A percentile compares a stretch with the other conserved stretches of the same genome.
phyloP scores from a whole-genome alignment of 768 basidiomycete species.

The Hypholoma fasciculare region DNA sequence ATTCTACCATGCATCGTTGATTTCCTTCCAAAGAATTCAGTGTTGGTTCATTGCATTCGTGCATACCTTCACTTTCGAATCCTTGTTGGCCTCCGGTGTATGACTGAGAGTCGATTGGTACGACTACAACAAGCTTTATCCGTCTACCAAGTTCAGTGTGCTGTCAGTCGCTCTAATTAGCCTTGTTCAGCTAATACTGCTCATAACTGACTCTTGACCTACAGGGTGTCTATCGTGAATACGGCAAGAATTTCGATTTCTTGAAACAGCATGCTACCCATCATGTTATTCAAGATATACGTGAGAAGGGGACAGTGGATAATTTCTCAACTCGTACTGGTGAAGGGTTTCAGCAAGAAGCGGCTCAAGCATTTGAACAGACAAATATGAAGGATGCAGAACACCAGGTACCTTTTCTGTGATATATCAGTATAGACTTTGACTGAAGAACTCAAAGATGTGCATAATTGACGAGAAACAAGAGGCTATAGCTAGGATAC shows the following conservation, averaged over 20 bases:
- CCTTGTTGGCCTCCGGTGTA: constrained; percentile 25
- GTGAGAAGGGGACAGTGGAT: not conserved
- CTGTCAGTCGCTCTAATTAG: constrained; percentile 2
- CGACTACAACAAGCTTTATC: constrained; percentile 12
- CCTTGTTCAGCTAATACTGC: not conserved
- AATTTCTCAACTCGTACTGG: constrained; percentile 3
- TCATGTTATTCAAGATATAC: not conserved
- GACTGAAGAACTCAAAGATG: too few relatives aligned
- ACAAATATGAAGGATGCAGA: constrained; percentile 9
- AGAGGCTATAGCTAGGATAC: constrained; percentile 27
- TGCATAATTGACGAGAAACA: constrained; percentile 25
- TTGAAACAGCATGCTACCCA: not conserved
- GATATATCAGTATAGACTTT: too few relatives aligned
- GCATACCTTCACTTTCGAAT: constrained; percentile 20
- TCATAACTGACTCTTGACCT: not conserved
- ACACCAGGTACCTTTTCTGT: constrained; percentile 24
- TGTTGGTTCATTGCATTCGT: constrained; percentile 25
- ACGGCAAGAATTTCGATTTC: not conserved
- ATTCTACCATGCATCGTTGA: constrained; percentile 27
- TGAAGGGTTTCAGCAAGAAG: constrained; percentile 9
- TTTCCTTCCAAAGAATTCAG: constrained; percentile 23
- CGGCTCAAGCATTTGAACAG: constrained; percentile 6
- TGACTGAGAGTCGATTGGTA: constrained; percentile 22
- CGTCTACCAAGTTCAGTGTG: constrained; percentile 16
- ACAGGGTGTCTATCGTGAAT: not conserved